These are phyloP conservation scores for Podochytrium sp. DNA, from an alignment of 192 early-diverging fungal species.

Conservation along the genomic window DNA sequence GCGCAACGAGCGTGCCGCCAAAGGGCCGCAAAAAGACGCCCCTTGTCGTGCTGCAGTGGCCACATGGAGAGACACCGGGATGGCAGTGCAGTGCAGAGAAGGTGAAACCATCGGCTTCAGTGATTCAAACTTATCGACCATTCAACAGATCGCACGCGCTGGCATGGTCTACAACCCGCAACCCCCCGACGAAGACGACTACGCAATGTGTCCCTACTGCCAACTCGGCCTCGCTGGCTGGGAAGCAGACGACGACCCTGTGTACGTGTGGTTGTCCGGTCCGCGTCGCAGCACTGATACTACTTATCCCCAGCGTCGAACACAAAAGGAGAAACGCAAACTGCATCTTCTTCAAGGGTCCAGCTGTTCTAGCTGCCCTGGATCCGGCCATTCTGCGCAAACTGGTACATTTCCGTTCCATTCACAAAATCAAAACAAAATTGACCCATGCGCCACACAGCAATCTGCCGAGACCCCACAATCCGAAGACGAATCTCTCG, in stretches of 20 bases:
- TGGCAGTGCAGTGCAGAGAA: conserved; percentile 25
- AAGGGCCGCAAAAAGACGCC: not conserved
- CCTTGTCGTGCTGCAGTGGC: not conserved
- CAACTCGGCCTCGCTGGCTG: conserved; percentile 26
- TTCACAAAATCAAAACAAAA: no score
- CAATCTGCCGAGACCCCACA: no score
- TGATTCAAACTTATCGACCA: not conserved
- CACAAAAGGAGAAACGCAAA: conserved; percentile 16
- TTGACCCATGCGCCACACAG: no score
- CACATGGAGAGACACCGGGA: not conserved
- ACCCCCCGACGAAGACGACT: conserved; percentile 14
- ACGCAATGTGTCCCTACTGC: conserved; percentile 25
- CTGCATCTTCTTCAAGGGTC: conserved; percentile 30
- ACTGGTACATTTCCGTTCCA: not conserved
- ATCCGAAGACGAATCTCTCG: no score
- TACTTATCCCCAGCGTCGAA: conserved; percentile 14
- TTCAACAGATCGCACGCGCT: conserved; percentile 20
- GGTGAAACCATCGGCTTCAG: not conserved
- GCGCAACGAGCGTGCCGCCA: not conserved
- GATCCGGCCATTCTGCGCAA: not conserved
- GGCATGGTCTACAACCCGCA: conserved; percentile 23
- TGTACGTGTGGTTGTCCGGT: not conserved
- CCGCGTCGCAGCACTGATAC: not conserved
- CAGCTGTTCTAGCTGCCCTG: not conserved
- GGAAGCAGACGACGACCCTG: conserved; percentile 26